phyloP scores from a whole-genome alignment of 2,329 filamentous ascomycete genomes.

The Venturia effusa region DNA sequence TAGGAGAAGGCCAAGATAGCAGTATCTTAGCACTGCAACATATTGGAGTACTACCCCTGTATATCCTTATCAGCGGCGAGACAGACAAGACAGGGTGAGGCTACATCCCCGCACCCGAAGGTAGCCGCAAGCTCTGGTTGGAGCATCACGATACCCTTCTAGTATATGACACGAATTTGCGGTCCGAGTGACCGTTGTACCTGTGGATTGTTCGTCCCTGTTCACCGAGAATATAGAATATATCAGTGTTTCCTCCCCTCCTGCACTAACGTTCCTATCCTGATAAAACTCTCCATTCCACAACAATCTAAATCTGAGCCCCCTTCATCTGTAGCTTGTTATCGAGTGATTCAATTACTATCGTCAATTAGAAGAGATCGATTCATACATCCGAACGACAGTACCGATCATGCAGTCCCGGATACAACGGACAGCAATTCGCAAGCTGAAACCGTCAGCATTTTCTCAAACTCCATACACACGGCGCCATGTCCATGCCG shows the following conservation, averaged over 20 bases:
- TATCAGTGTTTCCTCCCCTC: background rate
- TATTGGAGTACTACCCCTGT: background rate
- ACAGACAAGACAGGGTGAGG: background rate
- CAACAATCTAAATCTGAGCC: background rate
- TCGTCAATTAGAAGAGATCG: background rate
- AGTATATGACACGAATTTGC: background rate
- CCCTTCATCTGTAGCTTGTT: background rate
- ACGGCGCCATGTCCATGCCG: conserved; percentile 3
- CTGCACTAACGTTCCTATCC: background rate
- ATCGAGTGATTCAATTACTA: background rate
- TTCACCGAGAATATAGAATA: background rate
- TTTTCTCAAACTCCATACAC: background rate
- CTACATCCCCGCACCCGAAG: background rate
- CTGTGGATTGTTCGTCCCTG: background rate
- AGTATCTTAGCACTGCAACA: background rate
- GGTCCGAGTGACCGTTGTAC: conserved; percentile 1
- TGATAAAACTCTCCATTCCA: background rate
- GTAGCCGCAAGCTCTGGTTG: background rate
- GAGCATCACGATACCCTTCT: background rate
- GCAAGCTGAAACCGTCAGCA: background rate
- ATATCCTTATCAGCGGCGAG: background rate
- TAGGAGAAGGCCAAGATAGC: background rate
- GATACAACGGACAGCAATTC: background rate
- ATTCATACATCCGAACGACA: background rate
- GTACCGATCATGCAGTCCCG: background rate